These are phyloP conservation scores for Amborella trichopoda DNA, from an alignment of 164 flowering plant species.

Conservation along the genomic window DNA sequence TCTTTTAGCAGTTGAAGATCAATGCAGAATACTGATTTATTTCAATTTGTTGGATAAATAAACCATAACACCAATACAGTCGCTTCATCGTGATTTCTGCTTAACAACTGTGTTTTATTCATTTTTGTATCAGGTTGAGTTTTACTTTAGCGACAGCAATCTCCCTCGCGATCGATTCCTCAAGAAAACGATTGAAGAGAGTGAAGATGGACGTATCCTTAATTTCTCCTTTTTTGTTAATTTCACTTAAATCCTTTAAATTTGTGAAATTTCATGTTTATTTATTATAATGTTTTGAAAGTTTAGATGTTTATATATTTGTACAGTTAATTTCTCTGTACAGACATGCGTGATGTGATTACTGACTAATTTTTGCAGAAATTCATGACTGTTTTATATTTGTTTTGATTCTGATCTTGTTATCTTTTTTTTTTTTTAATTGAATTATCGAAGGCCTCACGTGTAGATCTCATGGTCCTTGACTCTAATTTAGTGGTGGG, in stretches of 20 bases:
- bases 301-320: too few relatives aligned
- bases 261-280: too few relatives aligned
- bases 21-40: too few relatives aligned
- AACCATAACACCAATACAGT: not conserved
- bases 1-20: too few relatives aligned
- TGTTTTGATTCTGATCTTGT: not conserved
- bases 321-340: too few relatives aligned
- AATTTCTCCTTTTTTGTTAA: not conserved
- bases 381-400: not conserved
- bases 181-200: slow-evolving; percentile 40
- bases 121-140: slow-evolving; percentile 55
- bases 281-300: too few relatives aligned
- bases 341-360: too few relatives aligned
- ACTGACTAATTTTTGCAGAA: too few relatives aligned
- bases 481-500: slow-evolving; percentile 56
- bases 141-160: slow-evolving; percentile 93
- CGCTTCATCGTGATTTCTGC: not conserved
- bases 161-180: slow-evolving; percentile 74
- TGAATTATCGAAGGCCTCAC: not conserved
- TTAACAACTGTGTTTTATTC: not conserved
- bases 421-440: not conserved
- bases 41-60: not conserved
- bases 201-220: slow-evolving; percentile 88
- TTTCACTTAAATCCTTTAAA: too few relatives aligned
- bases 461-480: slow-evolving; percentile 13